These are phyloP conservation scores for Stenocarpella maydis DNA, from an alignment of 2,329 filamentous ascomycete species.

Conservation along the genomic window DNA sequence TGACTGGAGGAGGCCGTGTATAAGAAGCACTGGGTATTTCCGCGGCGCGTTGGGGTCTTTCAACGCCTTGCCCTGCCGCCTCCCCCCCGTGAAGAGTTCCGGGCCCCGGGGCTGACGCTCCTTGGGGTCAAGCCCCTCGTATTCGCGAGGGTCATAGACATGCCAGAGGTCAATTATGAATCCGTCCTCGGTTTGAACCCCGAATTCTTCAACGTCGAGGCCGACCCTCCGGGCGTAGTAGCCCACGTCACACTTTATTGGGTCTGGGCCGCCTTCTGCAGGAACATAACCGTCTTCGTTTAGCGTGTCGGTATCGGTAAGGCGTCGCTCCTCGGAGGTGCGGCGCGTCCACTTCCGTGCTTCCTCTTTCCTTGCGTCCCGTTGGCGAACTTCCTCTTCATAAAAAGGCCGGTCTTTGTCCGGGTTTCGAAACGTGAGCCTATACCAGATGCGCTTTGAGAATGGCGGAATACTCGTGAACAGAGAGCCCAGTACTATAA, in stretches of 20 bases:
- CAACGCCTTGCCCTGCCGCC: conserved; percentile 45
- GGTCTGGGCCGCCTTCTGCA: conserved; percentile 82
- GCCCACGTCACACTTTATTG: conserved; percentile 77
- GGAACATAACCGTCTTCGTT: conserved; percentile 69
- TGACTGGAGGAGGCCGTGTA: conserved; percentile 89
- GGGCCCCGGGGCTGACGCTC: conserved; percentile 66
- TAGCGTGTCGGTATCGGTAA: conserved; percentile 52
- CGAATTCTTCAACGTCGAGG: conserved; percentile 81
- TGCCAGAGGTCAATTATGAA: conserved; percentile 92
- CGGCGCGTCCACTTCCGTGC: conserved; percentile 69
- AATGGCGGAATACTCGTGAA: conserved; percentile 70
- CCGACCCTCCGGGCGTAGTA: conserved; percentile 92
- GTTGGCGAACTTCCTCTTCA: conserved; percentile 73
- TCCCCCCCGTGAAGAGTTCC: conserved; percentile 64
- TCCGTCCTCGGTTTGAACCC: conserved; percentile 92
- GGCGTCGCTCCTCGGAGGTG: conserved; percentile 46
- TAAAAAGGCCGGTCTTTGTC: conserved; percentile 72
- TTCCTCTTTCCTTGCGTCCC: conserved; percentile 62
- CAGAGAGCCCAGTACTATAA: conserved; percentile 78
- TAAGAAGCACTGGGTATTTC: conserved; percentile 84
- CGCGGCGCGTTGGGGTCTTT: conserved; percentile 52
- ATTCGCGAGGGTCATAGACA: conserved; percentile 83
- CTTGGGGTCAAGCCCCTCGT: conserved; percentile 58
- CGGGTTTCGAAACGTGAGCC: conserved; percentile 67
- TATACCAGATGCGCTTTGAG: conserved; percentile 57